Evolutionary conservation across 352 stramenopile genomes (phyloP).

Genomic region (Globisporangium recalcitrans): DNA sequence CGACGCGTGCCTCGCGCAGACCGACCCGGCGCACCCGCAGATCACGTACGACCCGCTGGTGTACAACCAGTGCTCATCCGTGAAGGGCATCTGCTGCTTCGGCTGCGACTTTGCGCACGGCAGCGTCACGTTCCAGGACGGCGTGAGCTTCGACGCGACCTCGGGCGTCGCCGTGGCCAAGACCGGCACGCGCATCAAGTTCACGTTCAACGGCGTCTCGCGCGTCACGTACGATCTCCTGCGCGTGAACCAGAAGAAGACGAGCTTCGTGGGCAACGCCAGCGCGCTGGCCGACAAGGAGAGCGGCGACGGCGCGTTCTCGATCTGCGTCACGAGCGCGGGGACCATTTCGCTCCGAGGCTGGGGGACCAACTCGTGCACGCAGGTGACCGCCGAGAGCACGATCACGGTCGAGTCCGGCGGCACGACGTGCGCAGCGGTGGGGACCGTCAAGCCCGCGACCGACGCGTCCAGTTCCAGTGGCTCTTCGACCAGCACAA

Average conservation of each 20-base stretch:
- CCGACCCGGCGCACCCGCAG: conserved; percentile 22
- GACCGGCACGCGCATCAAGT: conserved; percentile 40
- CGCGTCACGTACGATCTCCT: conserved; percentile 69
- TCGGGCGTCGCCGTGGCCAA: conserved; percentile 23
- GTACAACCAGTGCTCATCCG: conserved; percentile 32
- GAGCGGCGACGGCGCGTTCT: conserved; percentile 29
- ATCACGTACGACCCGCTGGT: conserved; percentile 47
- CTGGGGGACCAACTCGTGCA: conserved; percentile 52
- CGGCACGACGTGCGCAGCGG: not conserved
- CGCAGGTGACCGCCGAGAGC: conserved; percentile 41
- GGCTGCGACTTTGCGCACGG: conserved; percentile 36
- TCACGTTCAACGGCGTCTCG: conserved; percentile 37
- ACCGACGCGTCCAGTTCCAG: not conserved
- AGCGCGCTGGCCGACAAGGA: conserved; percentile 25
- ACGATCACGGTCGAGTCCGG: conserved; percentile 29
- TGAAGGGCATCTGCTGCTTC: conserved; percentile 48
- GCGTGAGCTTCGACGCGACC: conserved; percentile 27
- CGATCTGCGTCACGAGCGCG: conserved; percentile 49
- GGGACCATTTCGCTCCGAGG: conserved; percentile 58
- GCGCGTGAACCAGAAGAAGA: conserved; percentile 64
- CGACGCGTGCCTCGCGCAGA: conserved; percentile 35
- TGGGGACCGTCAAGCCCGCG: conserved; percentile 6
- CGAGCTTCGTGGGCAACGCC: conserved; percentile 28
- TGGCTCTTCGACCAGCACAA: not conserved
- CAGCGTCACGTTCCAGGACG: conserved; percentile 26